Evolutionary conservation across 78 protist species (phyloP).

Genomic region (Dictyostelium capitatum): DNA sequence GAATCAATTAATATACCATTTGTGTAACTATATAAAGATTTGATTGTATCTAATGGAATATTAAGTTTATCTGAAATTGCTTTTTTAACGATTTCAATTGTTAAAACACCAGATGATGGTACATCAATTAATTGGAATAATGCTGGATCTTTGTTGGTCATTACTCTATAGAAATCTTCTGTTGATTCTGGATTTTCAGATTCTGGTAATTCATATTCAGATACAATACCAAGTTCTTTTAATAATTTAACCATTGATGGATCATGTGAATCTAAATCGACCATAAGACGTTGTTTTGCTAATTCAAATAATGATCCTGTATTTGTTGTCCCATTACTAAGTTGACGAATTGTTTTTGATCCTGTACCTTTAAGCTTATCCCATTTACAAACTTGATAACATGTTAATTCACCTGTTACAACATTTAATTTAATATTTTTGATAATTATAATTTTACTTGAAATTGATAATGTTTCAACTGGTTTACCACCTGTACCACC

Average conservation of each 20-base stretch:
- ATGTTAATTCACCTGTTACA: neutral
- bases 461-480: slow-evolving; percentile 24
- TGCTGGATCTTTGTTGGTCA: neutral
- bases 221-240: slow-evolving; percentile 30
- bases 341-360: slow-evolving; percentile 8
- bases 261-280: slow-evolving; percentile 19
- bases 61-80: neutral
- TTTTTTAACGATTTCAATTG: neutral
- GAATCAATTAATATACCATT: slow-evolving; percentile 5
- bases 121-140: neutral
- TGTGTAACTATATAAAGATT: neutral
- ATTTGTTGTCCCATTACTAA: neutral
- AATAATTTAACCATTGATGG: slow-evolving; percentile 16
- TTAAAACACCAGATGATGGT: neutral
- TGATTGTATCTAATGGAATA: slow-evolving; percentile 10
- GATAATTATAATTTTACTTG: neutral
- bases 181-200: neutral
- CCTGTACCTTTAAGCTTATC: neutral
- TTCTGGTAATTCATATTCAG: slow-evolving; percentile 17
- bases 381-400: slow-evolving; percentile 19
- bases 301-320: slow-evolving; percentile 5
- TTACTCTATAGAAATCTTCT: neutral
- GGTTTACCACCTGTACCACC: slow-evolving; percentile 61
- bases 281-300: slow-evolving; percentile 24
- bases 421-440: slow-evolving; percentile 20